phyloP scores from a whole-genome alignment of 2,329 filamentous ascomycete genomes.

The Clathrospora elynae region DNA sequence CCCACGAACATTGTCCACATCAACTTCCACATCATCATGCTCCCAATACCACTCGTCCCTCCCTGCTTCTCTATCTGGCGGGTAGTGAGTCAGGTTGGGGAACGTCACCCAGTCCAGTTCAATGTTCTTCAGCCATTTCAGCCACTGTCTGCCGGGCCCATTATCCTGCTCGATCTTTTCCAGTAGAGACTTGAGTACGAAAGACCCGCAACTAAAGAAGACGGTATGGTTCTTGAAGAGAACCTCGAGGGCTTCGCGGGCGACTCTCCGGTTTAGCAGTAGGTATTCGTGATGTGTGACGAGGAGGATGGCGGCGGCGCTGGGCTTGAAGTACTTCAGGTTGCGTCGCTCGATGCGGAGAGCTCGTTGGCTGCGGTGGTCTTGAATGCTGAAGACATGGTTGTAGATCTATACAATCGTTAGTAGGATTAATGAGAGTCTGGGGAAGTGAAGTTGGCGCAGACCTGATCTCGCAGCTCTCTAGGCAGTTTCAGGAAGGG shows the following conservation, averaged over 20 bases:
- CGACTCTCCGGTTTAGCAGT: conserved; percentile 43
- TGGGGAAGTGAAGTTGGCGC: neutral
- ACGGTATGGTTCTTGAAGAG: conserved; percentile 44
- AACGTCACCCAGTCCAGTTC: conserved; percentile 46
- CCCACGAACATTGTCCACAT: conserved; percentile 39
- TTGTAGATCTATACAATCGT: conserved; percentile 37
- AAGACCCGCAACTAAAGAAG: conserved; percentile 44
- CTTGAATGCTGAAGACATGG: conserved; percentile 32
- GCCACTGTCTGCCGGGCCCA: conserved; percentile 34
- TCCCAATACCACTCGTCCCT: conserved; percentile 38
- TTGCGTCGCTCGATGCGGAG: conserved; percentile 45
- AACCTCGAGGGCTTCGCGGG: conserved; percentile 42
- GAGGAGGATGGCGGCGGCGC: conserved; percentile 38
- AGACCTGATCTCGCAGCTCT: conserved; percentile 46
- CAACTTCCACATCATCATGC: conserved; percentile 25
- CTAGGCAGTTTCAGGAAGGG: conserved; percentile 43
- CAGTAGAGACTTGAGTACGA: conserved; percentile 40
- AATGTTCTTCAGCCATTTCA: conserved; percentile 39
- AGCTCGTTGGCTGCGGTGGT: conserved; percentile 32
- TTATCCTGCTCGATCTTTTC: conserved; percentile 33
- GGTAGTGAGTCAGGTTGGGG: conserved; percentile 40
- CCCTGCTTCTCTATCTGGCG: conserved; percentile 33
- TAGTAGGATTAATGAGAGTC: neutral
- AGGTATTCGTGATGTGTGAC: conserved; percentile 43
- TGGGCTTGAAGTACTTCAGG: conserved; percentile 41